A percentile compares a stretch with the other conserved stretches of the same genome.
Evolutionary conservation across 257 asterid genomes (phyloP).

Genomic region (Perilla frutescens): DNA sequence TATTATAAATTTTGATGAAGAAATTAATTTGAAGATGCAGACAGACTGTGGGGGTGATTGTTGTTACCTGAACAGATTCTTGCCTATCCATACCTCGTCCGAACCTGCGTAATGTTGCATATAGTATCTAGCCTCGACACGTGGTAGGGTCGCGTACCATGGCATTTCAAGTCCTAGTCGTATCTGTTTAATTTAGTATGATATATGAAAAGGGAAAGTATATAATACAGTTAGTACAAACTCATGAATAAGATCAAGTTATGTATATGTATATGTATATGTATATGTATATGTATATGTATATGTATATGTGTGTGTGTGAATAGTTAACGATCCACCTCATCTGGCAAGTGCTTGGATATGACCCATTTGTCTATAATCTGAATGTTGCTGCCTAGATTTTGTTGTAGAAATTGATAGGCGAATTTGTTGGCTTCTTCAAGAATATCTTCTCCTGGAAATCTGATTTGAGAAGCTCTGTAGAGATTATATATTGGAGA

Average conservation of each 20-base stretch:
- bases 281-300: background rate
- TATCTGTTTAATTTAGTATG: conserved; percentile 12
- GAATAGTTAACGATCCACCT: conserved; percentile 34
- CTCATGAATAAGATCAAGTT: no score
- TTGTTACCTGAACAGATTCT: conserved; percentile 38
- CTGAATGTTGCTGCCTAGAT: conserved; percentile 12
- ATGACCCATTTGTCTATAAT: conserved; percentile 55
- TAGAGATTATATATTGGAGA: conserved; percentile 52
- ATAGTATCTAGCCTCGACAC: conserved; percentile 43
- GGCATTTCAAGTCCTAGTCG: conserved; percentile 42
- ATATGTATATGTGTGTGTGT: background rate
- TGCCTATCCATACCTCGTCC: conserved; percentile 48
- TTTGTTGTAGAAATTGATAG: conserved; percentile 34
- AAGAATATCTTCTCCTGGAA: conserved; percentile 56
- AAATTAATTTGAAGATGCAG: background rate
- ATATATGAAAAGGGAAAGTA: background rate
- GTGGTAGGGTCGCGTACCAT: conserved; percentile 49
- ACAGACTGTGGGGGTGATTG: no score
- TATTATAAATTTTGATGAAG: background rate
- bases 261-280: no score
- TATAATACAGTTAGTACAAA: no score
- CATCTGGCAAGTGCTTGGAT: conserved; percentile 49
- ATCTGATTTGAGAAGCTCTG: conserved; percentile 51
- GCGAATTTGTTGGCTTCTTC: conserved; percentile 49
- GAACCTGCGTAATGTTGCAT: conserved; percentile 43